These are phyloP conservation scores for Aspergillus spinulosporus DNA, from an alignment of 2,329 filamentous ascomycete species.

Conservation along the genomic window DNA sequence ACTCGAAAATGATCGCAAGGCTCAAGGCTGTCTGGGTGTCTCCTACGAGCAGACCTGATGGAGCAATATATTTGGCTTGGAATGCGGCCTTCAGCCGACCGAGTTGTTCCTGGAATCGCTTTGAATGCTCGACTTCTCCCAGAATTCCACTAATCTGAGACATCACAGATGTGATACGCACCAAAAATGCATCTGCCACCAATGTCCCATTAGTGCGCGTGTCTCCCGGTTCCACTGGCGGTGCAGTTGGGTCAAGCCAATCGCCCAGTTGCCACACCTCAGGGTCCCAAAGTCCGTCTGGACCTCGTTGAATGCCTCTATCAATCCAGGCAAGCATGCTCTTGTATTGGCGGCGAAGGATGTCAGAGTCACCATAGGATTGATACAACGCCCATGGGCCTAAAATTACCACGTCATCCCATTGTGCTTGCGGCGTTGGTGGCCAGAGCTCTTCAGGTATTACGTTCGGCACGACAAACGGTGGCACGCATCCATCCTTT, in stretches of 20 bases:
- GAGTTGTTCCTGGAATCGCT: slow-evolving; percentile 24
- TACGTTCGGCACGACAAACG: slow-evolving; percentile 35
- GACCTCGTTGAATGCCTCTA: slow-evolving; percentile 32
- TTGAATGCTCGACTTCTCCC: slow-evolving; percentile 21
- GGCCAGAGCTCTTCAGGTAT: slow-evolving; percentile 12
- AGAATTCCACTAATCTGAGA: slow-evolving; percentile 30
- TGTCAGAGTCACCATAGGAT: slow-evolving; percentile 34
- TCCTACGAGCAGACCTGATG: slow-evolving; percentile 28
- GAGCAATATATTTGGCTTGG: slow-evolving; percentile 31
- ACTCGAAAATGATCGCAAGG: slow-evolving; percentile 28
- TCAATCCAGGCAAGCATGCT: slow-evolving; percentile 43
- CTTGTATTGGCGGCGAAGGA: slow-evolving; percentile 37
- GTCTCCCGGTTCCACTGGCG: slow-evolving; percentile 34
- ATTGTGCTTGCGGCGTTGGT: slow-evolving; percentile 33
- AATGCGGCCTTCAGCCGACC: slow-evolving; percentile 27
- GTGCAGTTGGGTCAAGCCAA: slow-evolving; percentile 45
- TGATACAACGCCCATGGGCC: slow-evolving; percentile 39
- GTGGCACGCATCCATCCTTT: slow-evolving; percentile 23
- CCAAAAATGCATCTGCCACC: slow-evolving; percentile 43
- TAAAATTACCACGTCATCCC: slow-evolving; percentile 42
- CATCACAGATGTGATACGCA: slow-evolving; percentile 36
- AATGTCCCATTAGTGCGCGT: slow-evolving; percentile 36
- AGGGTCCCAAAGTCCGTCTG: slow-evolving; percentile 38
- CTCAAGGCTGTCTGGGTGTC: slow-evolving; percentile 36
- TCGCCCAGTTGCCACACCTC: slow-evolving; percentile 40